Base-by-base conservation (phyloP, 768 basidiomycete species). In the Termitomyces sp. region DNA sequence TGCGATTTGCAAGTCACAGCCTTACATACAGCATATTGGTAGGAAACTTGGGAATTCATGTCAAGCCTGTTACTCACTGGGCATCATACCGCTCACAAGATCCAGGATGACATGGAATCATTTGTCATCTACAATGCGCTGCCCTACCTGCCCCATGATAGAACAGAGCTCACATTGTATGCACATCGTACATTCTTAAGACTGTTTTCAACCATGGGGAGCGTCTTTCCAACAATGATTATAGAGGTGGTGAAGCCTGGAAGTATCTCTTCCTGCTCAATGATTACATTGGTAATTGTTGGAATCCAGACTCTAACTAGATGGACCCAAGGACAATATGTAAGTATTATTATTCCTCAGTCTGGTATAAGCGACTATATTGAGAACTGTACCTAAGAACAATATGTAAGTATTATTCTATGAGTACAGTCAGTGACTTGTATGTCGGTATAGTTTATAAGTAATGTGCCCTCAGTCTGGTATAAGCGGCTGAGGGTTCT, bases 41-140 rank as follows among this genome's bases (percentile, higher is more conserved):
- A 61, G 62, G 60, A 57, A 39, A n/a, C n/a, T 39, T 39, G 39
- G 39, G 8, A 39, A n/a, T 39, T 39, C 4, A n/a, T 39, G 39
- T 39, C n/a, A 39, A 3, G 52, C 22, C 53, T 59, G 3, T 46
- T 51, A 12, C 56, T 59, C 16, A 2, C 4, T 1, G 29, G 39
- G 3, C 39, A 39, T 9, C 39, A 39, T n/a, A 3, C 2, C 12
- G n/a, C 18, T 39, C 39, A 39, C 18, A 39, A 18, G 12, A 39
- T 39, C 4, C 39, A 39, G 39, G n/a, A 39, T 39, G 39, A 39
- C n/a, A 39, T 39, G 39, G 39, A 39, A n/a, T 39, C 39, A 3
- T n/a, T 39, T 39, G n/a, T 39, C 8, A n/a, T 39, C 39, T 39
- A 39, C 39, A 2, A 39, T 39, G 6, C 39, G n/a, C n/a, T 39